Evolutionary conservation across 345 rosid genomes (phyloP), one percentile per base, ranked within the genome.

Genomic region (Eucalyptus curtisii): DNA sequence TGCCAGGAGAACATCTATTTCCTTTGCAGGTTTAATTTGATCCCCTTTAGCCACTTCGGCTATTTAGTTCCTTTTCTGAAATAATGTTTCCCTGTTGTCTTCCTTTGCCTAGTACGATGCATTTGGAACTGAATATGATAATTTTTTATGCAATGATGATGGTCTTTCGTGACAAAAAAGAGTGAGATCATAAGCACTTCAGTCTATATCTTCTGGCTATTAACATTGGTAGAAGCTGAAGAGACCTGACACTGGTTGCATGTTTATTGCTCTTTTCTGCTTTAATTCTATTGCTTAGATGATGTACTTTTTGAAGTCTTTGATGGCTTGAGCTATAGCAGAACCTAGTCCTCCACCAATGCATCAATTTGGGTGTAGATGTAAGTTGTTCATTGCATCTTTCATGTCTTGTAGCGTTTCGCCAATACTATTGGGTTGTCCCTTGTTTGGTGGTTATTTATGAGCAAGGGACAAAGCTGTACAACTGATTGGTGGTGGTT

Each of bases 1-100:
- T 95, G 88, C 96, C 99, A 2, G 93, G 97, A 37, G 99, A 97
- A 88, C 97, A 95, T 92, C 95, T 98, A 42, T 97, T 95, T 88
- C 99, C 99, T 44, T 90, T 96, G 89, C 99, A 98, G 99, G 99
- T 98, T 93, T 53, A 40, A 37, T 33, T 52, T 53, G 47, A 86
- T 86, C 25, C n/a, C 45, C 87, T 52, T 52, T 40, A 40, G 20
- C 47, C 30, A 76, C 30, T 76, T 76, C 0, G 47, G 27, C 30
- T 76, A 76, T 22, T 40, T 76, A 40, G 84, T 40, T 76, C 47
- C 27, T 22, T 40, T 40, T 76, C 47, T 76, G 47, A 76, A 76
- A 76, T 76, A 76, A 40, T 76, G 82, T 76, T 20, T 76, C 84
- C 84, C 84, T 76, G 82, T 37, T 37, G 82, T 76, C 82, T 76